Evolutionary conservation across 345 rosid genomes (phyloP).

Genomic region (Zanthoxylum bungeanum): DNA sequence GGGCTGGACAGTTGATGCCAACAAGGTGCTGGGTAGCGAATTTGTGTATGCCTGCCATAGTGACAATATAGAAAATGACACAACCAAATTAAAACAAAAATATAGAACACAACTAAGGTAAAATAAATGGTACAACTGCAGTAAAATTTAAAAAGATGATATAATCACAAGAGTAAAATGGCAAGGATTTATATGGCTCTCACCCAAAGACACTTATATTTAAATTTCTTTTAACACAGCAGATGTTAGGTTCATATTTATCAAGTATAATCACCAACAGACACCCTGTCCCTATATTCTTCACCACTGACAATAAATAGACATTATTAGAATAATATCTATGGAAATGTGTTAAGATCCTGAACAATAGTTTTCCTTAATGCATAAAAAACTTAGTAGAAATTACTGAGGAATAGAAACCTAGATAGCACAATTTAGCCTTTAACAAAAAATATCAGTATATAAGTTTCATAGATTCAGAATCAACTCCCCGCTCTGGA

Average conservation of each 20-base stretch:
- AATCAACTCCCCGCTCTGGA: background rate
- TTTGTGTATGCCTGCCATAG: conserved; percentile 64
- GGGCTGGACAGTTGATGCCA: conserved; percentile 68
- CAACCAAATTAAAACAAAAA: background rate
- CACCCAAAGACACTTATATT: background rate
- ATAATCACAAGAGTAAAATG: background rate
- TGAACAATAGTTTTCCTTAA: background rate
- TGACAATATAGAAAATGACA: conserved; percentile 3
- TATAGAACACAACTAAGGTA: background rate
- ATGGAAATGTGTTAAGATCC: background rate
- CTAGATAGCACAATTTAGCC: background rate
- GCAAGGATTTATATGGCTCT: background rate
- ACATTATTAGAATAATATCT: background rate
- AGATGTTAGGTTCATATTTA: background rate
- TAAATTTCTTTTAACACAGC: background rate
- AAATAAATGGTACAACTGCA: background rate
- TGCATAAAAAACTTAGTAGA: background rate
- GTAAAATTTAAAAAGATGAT: background rate
- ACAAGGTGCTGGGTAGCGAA: conserved; percentile 66
- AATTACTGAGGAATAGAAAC: background rate
- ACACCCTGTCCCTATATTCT: background rate
- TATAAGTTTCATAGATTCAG: background rate
- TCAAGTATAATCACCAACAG: background rate
- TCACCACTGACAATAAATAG: background rate
- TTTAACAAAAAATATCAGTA: background rate